A percentile compares a stretch with the other conserved stretches of the same genome.
Conservation (phyloP, 306 rosid genomes). For the Corylus americana region DNA sequence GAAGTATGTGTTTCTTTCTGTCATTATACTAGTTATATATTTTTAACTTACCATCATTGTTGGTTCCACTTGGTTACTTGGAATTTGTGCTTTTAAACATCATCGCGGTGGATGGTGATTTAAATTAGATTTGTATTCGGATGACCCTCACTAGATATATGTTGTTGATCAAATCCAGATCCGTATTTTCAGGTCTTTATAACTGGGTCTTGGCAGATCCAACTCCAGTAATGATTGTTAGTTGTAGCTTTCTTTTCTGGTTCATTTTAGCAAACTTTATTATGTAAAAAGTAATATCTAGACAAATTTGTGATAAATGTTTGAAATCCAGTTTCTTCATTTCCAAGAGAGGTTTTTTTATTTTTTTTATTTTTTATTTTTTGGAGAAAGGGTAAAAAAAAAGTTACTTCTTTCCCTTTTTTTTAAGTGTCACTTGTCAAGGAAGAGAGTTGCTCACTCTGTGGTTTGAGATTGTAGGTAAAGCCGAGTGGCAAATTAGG, state of each 20-base stretch:
- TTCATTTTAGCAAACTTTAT: too few relatives aligned
- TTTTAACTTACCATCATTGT: background rate
- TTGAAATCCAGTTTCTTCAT: background rate
- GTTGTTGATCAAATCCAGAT: background rate
- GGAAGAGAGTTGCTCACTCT: background rate
- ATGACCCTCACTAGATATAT: background rate
- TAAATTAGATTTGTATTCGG: background rate
- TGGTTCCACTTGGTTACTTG: conserved; percentile 20
- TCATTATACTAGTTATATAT: background rate
- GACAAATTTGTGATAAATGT: background rate
- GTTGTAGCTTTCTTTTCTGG: background rate
- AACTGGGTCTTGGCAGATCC: background rate
- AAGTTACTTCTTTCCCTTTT: background rate
- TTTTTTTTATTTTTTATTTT: too few relatives aligned
- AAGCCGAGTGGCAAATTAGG: background rate
- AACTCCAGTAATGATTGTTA: background rate
- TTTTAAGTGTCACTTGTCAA: background rate
- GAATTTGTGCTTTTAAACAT: conserved; percentile 9
- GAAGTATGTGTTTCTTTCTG: conserved; percentile 53
- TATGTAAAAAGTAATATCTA: background rate
- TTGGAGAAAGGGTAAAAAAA: background rate
- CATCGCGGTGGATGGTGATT: background rate
- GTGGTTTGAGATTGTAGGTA: background rate
- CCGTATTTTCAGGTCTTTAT: background rate
- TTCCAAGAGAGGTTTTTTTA: background rate